Conservation (phyloP, 257 asterid genomes). For the Solanum chaucha region DNA sequence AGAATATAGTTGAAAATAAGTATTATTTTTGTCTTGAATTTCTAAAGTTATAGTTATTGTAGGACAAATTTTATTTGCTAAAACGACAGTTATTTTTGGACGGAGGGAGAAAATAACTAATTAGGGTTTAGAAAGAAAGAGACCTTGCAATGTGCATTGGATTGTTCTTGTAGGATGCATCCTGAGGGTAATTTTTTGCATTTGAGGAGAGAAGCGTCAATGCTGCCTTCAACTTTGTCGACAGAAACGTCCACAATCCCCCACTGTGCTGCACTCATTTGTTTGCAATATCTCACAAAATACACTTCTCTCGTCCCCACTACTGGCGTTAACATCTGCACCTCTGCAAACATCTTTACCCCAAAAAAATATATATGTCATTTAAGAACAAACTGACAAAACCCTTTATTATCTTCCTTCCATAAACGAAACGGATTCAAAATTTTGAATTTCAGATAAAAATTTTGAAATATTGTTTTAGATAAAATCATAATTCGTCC, state of each 20-base stretch:
- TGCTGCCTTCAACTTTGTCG: slow-evolving; percentile 25
- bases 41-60: background rate
- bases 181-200: slow-evolving; percentile 86
- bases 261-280: slow-evolving; percentile 53
- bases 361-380: background rate
- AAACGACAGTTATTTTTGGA: background rate
- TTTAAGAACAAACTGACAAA: background rate
- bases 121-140: background rate
- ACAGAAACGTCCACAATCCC: slow-evolving; percentile 53
- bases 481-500: background rate
- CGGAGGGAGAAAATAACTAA: background rate
- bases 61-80: too few species aligned
- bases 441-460: background rate
- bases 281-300: slow-evolving; percentile 60
- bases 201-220: slow-evolving; percentile 44
- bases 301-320: slow-evolving; percentile 70
- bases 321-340: slow-evolving; percentile 83
- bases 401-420: background rate
- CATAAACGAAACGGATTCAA: background rate
- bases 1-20: background rate
- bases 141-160: slow-evolving; percentile 88
- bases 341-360: slow-evolving; percentile 70
- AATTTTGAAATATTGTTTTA: background rate
- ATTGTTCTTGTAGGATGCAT: slow-evolving; percentile 68
- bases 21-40: background rate